Evolutionary conservation across 169 alveolate genomes (phyloP), one percentile per base, ranked within the genome.

Genomic region (Perkinsus olseni): DNA sequence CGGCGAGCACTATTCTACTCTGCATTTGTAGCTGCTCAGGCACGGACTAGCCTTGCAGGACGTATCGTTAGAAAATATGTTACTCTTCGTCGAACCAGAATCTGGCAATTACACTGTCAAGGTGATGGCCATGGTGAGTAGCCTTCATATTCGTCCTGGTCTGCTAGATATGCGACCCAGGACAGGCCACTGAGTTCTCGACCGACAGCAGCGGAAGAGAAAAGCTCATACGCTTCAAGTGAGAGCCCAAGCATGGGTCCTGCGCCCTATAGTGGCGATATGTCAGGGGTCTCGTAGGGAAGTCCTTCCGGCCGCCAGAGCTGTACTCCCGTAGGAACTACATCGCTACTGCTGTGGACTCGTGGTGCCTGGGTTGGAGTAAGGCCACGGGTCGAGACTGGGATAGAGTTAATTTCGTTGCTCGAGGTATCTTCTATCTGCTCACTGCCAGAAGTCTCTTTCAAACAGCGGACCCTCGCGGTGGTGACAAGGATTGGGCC

Each of bases 291-390:
- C 91, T 94, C 74, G 93, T 94, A 37, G 96, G 96, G n/a, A 94
- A 94, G 39, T 91, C 91, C 36, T 94, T 94, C 74, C 93, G 95
- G 74, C 95, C 95, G 17, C 95, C 95, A 24, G 95, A 94, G 92
- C 92, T 94, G 91, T 92, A 82, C 74, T 38, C 51, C 74, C 45
- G 91, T n/a, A 93, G 38, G 38, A 93, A 93, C 37, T 94, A 94
- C 91, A 39, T 92, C 38, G 95, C 95, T 38, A 94, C 94, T 38
- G 93, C 93, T 40, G 95, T 94, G 28, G 95, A 94, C 92, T 91
- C 94, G 93, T 94, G 95, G 95, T 94, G 95, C 91, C 92, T 94
- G 24, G 95, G 95, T 34, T 94, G 96, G 96, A 94, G 96, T 74
- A 94, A 93, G 48, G 37, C 20, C 21, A 4, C 10, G 48, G 45